Evolutionary conservation across 371 early-diverging fungal genomes (phyloP).

Genomic region (Rhizopus arrhizus): DNA sequence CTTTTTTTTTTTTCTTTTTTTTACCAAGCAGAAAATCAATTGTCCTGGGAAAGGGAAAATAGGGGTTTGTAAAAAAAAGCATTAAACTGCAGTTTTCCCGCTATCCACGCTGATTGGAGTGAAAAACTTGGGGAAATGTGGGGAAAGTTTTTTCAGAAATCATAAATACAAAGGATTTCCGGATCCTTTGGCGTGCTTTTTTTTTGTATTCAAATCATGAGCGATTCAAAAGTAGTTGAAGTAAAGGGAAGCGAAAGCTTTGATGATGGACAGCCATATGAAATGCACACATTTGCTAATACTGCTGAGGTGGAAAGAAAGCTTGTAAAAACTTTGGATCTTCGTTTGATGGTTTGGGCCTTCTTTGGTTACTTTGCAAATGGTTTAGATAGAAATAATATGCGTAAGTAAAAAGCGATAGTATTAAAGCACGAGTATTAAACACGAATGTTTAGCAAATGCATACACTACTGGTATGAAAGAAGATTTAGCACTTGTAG

Average conservation of each 20-base stretch:
- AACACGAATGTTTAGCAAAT: constrained; percentile 26
- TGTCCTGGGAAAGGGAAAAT: too few relatives aligned
- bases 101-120: not conserved
- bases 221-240: not conserved
- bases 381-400: constrained; percentile 78
- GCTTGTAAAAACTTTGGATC: constrained; percentile 70
- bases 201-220: constrained; percentile 5
- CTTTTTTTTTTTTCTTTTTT: too few relatives aligned
- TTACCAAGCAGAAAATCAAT: too few relatives aligned
- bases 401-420: constrained; percentile 48
- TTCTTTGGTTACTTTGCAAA: constrained; percentile 72
- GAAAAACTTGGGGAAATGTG: constrained; percentile 27
- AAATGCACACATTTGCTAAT: constrained; percentile 10
- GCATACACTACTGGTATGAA: constrained; percentile 57
- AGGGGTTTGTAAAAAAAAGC: too few relatives aligned
- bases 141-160: constrained; percentile 11
- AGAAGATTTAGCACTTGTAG: constrained; percentile 49
- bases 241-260: not conserved
- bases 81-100: not conserved
- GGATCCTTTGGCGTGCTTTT: not conserved
- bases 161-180: constrained; percentile 1
- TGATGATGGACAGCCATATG: constrained; percentile 15
- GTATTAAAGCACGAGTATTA: not conserved
- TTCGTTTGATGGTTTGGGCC: constrained; percentile 69
- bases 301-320: constrained; percentile 31